These are phyloP conservation scores for Puccinia coronata DNA, from an alignment of 1,284 basidiomycete genomes.

Conservation along the genomic window DNA sequence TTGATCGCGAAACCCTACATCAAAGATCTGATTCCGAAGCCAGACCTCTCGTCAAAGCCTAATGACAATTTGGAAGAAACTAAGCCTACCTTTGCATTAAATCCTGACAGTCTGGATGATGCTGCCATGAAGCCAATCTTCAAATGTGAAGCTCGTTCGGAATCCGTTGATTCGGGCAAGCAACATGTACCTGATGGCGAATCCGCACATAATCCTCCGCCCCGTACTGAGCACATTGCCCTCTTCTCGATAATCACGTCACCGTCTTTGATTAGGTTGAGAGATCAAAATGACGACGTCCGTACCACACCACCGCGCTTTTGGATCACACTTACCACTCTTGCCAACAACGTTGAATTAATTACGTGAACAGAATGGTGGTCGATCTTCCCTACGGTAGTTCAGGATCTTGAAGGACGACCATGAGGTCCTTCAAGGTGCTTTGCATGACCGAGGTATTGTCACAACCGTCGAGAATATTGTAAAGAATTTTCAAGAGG, in stretches of 20 bases:
- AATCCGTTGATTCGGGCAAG: background rate
- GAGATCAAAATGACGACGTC: constrained; percentile 93
- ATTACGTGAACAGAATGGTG: constrained; percentile 76
- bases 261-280: constrained; percentile 65
- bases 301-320: constrained; percentile 92
- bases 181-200: background rate
- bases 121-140: constrained; percentile 54
- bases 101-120: constrained; percentile 54
- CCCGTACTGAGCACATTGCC: background rate
- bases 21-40: background rate
- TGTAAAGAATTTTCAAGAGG: constrained; percentile 77
- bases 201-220: constrained; percentile 44
- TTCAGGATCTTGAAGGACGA: constrained; percentile 75
- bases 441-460: no score
- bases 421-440: constrained; percentile 80
- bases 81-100: constrained; percentile 55
- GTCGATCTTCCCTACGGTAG: constrained; percentile 85
- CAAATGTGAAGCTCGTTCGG: background rate
- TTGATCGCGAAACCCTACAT: background rate
- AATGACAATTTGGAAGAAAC: constrained; percentile 51
- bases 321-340: constrained; percentile 81
- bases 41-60: constrained; percentile 52
- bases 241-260: background rate
- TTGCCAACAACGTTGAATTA: constrained; percentile 67
- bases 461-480: constrained; percentile 92